A percentile compares a stretch with the other conserved stretches of the same genome.
phyloP scores from a whole-genome alignment of 1,284 basidiomycete genomes.

The Thelephora terrestris region DNA sequence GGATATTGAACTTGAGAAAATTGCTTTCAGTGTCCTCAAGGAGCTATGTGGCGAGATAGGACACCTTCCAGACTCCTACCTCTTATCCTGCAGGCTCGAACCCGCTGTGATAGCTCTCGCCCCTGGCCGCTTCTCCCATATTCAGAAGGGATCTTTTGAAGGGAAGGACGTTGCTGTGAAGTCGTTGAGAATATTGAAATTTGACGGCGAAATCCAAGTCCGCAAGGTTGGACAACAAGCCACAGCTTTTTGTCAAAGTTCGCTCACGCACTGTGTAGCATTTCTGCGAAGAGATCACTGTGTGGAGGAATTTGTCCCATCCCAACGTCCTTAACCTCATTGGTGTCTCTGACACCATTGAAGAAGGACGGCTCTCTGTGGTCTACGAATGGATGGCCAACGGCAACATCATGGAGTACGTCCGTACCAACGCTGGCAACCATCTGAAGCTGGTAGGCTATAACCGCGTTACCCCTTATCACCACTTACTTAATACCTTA shows the following conservation, averaged over 20 bases:
- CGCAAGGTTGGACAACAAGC: background rate
- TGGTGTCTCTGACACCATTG: background rate
- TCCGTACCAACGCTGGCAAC: background rate
- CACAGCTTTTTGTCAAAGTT: constrained; percentile 14
- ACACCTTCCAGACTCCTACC: no score
- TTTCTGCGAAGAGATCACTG: constrained; percentile 1
- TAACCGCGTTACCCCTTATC: background rate
- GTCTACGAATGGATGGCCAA: background rate
- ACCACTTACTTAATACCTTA: background rate
- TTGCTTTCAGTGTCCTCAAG: no score
- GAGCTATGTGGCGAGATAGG: no score
- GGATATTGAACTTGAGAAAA: no score
- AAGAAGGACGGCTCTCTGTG: background rate
- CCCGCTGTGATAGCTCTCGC: background rate
- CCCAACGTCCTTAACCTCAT: background rate
- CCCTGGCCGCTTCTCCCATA: background rate
- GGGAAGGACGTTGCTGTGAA: background rate
- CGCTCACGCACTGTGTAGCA: constrained; percentile 21
- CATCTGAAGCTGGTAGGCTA: background rate
- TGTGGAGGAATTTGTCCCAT: constrained; percentile 2
- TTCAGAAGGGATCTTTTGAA: no score
- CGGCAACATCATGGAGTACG: background rate
- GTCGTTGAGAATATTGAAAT: background rate
- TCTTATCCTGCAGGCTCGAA: no score
- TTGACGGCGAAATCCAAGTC: background rate